Evolutionary conservation across 2,329 filamentous ascomycete species (phyloP), one percentile per base, ranked within the genome.

Genomic region (Penicillium psychrosexuale): DNA sequence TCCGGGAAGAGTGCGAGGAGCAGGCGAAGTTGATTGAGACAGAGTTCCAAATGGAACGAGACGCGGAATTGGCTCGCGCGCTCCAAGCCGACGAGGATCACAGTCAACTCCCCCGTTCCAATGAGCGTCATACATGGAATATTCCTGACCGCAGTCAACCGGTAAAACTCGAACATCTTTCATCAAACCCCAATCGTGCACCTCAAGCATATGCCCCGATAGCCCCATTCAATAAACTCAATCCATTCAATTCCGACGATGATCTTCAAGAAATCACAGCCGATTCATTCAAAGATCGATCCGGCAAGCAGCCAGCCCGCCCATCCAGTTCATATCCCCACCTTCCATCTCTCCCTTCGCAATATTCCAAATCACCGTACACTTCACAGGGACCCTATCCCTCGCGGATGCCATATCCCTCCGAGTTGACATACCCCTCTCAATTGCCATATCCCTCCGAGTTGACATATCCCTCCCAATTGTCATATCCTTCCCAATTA

Each of bases 1-100:
- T 73, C 11, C 61, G 61, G 40, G 60, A 66, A 30, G 71, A 74
- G 47, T 65, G 71, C 33, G 58, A 47, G 22, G 61, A 61, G 11
- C 51, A 45, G 9, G 55, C 57, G 28, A 51, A 47, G 17, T 49
- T 37, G 2, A 60, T 64, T 47, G 39, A 50, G 22, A 38, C 36
- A 15, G 28, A 51, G 6, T 57, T 51, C 12, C 62, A 60, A 36
- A 31, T 59, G 17, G 55, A 59, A 31, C 66, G 61, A 33, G 74
- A 77, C 53, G 72, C 60, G n/a, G 70, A 72, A 56, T 62, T 72
- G 53, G 75, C 75, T 33, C 69, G 71, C 43, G 67, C 57, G 27
- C 61, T 78, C 12, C 70, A 75, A 58, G 65, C 71, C 28, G 60
- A 58, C 9, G 57, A 59, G 34, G 31, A 58, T 33, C n/a, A 36